Evolutionary conservation across 2,329 filamentous ascomycete genomes (phyloP).

Genomic region (Penicillium janthinellum): DNA sequence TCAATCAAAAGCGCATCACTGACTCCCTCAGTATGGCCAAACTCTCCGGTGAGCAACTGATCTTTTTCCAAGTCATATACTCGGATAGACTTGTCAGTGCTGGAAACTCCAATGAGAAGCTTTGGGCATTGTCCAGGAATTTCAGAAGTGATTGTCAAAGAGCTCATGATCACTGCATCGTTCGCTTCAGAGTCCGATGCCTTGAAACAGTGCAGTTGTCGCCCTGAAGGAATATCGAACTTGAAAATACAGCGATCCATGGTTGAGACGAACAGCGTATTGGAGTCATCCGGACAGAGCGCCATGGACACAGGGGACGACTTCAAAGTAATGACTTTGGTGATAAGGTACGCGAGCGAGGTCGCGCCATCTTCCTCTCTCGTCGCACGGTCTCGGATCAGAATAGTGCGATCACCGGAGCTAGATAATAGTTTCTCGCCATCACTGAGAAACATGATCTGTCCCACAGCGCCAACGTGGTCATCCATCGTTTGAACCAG

Average conservation of each 20-base stretch:
- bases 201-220: constrained; percentile 73
- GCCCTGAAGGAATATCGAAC: constrained; percentile 67
- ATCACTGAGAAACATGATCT: constrained; percentile 73
- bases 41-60: constrained; percentile 79
- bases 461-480: constrained; percentile 82
- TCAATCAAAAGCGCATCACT: constrained; percentile 78
- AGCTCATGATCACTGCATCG: constrained; percentile 82
- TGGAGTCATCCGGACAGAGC: constrained; percentile 62
- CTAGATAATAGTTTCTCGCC: constrained; percentile 75
- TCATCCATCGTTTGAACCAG: constrained; percentile 90
- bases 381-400: constrained; percentile 75
- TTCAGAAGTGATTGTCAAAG: constrained; percentile 63
- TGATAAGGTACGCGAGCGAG: constrained; percentile 73
- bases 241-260: constrained; percentile 63
- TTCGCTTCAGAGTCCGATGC: constrained; percentile 76
- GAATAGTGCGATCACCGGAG: constrained; percentile 83
- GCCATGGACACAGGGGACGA: constrained; percentile 84
- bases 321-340: constrained; percentile 78
- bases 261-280: constrained; percentile 60
- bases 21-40: constrained; percentile 92
- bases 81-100: constrained; percentile 92
- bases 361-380: constrained; percentile 59
- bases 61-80: constrained; percentile 82
- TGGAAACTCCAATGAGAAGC: constrained; percentile 83
- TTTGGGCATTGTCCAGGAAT: constrained; percentile 59